Evolutionary conservation across 306 rosid genomes (phyloP).

Genomic region (Lithocarpus polystachyus): DNA sequence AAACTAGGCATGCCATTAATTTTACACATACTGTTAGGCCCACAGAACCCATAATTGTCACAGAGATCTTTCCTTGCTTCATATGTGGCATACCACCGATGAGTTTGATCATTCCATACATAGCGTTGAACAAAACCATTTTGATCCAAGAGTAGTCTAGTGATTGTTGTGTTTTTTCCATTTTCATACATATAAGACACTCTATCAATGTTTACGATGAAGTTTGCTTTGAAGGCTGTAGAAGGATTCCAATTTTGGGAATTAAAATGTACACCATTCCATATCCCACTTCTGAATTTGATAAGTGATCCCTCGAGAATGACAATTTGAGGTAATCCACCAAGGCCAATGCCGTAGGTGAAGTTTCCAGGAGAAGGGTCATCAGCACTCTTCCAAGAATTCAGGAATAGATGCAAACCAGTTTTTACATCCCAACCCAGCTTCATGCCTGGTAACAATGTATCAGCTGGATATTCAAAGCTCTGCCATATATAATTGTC

Average conservation of each 20-base stretch:
- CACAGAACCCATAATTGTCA: slow-evolving; percentile 21
- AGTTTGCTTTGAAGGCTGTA: too few species aligned
- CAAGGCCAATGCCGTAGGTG: slow-evolving; percentile 16
- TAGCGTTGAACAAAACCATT: too few species aligned
- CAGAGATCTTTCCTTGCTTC: slow-evolving; percentile 30
- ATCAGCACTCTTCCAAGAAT: slow-evolving; percentile 28
- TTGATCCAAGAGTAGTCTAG: too few species aligned
- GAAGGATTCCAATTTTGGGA: too few species aligned
- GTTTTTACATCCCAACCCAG: slow-evolving; percentile 26
- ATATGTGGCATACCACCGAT: slow-evolving; percentile 9
- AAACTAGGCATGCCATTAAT: neutral
- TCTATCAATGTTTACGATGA: too few species aligned
- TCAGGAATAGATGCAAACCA: slow-evolving; percentile 14
- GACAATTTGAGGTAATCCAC: slow-evolving; percentile 15
- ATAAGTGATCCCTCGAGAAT: neutral
- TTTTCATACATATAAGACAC: too few species aligned
- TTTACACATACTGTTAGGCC: neutral
- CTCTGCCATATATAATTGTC: slow-evolving; percentile 20
- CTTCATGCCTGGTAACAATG: slow-evolving; percentile 26
- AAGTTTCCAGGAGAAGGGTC: slow-evolving; percentile 32
- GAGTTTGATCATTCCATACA: slow-evolving; percentile 7
- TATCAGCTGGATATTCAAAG: slow-evolving; percentile 31
- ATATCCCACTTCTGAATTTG: neutral
- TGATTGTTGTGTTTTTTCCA: too few species aligned
- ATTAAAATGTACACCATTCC: slow-evolving; percentile 8